Evolutionary conservation across 2,329 filamentous ascomycete species (phyloP), one percentile per base, ranked within the genome.

Genomic region (Monilinia fructigena): DNA sequence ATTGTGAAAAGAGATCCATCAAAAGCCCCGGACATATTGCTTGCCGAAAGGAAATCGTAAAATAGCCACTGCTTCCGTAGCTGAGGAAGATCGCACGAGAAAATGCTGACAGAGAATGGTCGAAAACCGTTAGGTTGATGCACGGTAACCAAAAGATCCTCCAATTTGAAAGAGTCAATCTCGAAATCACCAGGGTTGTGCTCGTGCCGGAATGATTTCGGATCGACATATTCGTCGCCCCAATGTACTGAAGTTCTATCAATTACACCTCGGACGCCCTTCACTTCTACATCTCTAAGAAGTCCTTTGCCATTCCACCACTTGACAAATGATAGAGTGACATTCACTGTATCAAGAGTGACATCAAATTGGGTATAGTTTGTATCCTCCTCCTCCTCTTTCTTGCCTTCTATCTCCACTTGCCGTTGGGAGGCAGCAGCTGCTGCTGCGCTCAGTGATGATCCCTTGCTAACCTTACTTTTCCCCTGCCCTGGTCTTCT

Each of bases 291-390:
- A 75, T 98, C 92, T 72, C 91, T 89, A 11, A 99, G 81, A 7
- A 96, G 83, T 0, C 95, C 95, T 77, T 94, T 97, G 28, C 95
- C 94, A 73, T 97, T 98, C 86, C 96, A 96, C 95, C 95, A 99
- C 76, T 97, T 98, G n/a, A 93, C 84, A 73, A 99, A 98, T 0
- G 95, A 99, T 35, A 99, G 78, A 0, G 94, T 98, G 53, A 99
- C 94, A 74, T 99, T 97, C 69, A 99, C 92, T 0, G 92, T 96
- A 69, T 95, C 92, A 67, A 99, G 92, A 0, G 93, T 97, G 20
- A 99, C 82, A 75, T 99, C 95, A 73, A 97, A 99, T 72, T 99
- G 95, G 0, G 93, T 97, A 77, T 98, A 99, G 75, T 99, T 99
- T 23, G 91, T 92, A 75, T 98, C 94, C 74, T 98, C 93, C 67